A percentile compares a stretch with the other conserved stretches of the same genome.
Conservation (phyloP, 208 protist species). For the Trypanosoma lewisi region DNA sequence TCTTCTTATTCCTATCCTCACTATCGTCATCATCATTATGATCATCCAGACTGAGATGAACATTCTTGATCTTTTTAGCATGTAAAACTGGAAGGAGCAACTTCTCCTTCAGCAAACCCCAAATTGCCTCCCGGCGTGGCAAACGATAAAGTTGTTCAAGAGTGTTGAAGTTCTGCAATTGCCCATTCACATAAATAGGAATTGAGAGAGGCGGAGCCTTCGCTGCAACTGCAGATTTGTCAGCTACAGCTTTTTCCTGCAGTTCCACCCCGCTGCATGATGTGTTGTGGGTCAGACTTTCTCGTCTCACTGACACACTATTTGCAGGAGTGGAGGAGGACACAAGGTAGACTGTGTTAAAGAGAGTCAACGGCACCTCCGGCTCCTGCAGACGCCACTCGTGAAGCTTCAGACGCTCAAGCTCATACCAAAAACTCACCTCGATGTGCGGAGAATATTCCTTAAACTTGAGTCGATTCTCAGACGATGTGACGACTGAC, state of each 20-base stretch:
- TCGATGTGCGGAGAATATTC: constrained; percentile 42
- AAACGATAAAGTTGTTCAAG: constrained; percentile 19
- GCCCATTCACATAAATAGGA: constrained; percentile 20
- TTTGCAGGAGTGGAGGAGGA: constrained; percentile 28
- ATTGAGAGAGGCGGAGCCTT: neutral
- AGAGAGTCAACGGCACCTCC: constrained; percentile 33
- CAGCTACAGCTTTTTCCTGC: neutral
- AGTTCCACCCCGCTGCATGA: neutral
- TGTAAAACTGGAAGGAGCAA: constrained; percentile 30
- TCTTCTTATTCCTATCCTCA: constrained; percentile 11
- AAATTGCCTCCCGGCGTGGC: constrained; percentile 21
- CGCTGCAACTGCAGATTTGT: neutral
- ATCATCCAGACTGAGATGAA: neutral
- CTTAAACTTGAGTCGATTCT: constrained; percentile 25
- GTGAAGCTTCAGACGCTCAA: constrained; percentile 50
- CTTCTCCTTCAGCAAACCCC: constrained; percentile 15
- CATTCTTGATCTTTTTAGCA: constrained; percentile 7
- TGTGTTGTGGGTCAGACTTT: constrained; percentile 20
- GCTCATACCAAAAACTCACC: constrained; percentile 57
- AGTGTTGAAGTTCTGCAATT: constrained; percentile 43
- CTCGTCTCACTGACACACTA: constrained; percentile 32
- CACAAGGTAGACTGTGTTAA: constrained; percentile 25
- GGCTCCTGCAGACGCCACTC: constrained; percentile 56
- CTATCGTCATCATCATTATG: constrained; percentile 17
- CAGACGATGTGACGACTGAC: neutral